Conservation (phyloP, 306 rosid species). For the Amphicarpaea edgeworthii region DNA sequence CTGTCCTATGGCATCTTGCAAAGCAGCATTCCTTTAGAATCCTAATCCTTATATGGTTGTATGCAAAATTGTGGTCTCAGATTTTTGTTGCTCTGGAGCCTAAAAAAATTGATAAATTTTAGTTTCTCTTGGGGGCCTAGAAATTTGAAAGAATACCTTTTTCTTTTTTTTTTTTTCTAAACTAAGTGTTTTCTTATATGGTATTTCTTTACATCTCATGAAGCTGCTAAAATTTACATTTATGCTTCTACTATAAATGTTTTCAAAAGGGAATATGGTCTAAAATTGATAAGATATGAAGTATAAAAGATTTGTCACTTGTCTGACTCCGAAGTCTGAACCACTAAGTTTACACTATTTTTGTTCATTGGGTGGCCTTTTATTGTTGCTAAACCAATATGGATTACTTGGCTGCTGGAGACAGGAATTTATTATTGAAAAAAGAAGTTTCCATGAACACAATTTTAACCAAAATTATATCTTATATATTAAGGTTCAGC, state of each 20-base stretch:
- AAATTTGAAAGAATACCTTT: constrained; percentile 5
- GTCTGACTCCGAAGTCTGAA: constrained; percentile 25
- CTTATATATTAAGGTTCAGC: constrained; percentile 11
- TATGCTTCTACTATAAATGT: constrained; percentile 33
- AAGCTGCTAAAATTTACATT: constrained; percentile 23
- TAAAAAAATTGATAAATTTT: constrained; percentile 29
- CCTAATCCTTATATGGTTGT: constrained; percentile 32
- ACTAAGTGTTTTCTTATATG: constrained; percentile 8
- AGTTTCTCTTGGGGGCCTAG: constrained; percentile 28
- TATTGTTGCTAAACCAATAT: constrained; percentile 17
- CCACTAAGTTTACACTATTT: constrained; percentile 13
- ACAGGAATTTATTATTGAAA: constrained; percentile 28
- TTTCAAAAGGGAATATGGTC: constrained; percentile 34
- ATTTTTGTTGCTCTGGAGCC: constrained; percentile 42
- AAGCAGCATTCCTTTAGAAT: constrained; percentile 39
- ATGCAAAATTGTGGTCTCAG: constrained; percentile 41
- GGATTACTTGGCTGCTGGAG: constrained; percentile 22
- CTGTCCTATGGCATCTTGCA: constrained; percentile 43
- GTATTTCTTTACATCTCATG: constrained; percentile 34
- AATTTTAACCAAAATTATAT: constrained; percentile 27
- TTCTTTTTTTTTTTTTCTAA: background rate
- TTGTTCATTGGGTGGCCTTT: constrained; percentile 26
- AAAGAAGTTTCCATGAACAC: constrained; percentile 22
- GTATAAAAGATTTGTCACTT: constrained; percentile 32
- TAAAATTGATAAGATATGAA: constrained; percentile 5